Evolutionary conservation across 305 asterid genomes (phyloP).

Genomic region (Rubia tinctorum): DNA sequence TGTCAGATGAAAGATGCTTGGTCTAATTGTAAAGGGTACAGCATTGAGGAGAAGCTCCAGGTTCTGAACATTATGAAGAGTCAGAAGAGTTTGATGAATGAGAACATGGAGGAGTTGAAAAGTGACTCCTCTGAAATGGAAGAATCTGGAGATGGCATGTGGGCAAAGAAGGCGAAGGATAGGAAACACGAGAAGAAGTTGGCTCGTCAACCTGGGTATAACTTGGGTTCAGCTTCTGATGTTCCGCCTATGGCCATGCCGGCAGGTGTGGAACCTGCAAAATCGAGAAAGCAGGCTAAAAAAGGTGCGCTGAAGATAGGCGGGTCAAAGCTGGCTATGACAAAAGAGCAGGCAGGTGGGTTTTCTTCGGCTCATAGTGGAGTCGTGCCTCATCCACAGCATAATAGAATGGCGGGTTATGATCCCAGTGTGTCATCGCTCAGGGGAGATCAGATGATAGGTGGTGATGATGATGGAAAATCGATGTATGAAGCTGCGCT

Average conservation of each 20-base stretch:
- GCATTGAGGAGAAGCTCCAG: conserved; percentile 95
- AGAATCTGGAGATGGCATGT: conserved; percentile 65
- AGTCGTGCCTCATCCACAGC: conserved; percentile 43
- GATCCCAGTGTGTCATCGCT: conserved; percentile 43
- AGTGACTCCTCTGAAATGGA: conserved; percentile 81
- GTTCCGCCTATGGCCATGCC: conserved; percentile 44
- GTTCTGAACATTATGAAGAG: conserved; percentile 86
- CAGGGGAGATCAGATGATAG: conserved; percentile 44
- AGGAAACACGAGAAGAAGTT: conserved; percentile 50
- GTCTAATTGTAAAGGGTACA: conserved; percentile 79
- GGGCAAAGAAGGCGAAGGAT: conserved; percentile 77
- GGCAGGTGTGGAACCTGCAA: conserved; percentile 38
- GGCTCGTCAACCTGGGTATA: conserved; percentile 43
- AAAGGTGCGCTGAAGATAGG: conserved; percentile 63
- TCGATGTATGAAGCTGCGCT: conserved; percentile 59
- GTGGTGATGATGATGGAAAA: conserved; percentile 53
- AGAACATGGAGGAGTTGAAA: conserved; percentile 78
- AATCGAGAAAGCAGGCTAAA: conserved; percentile 57
- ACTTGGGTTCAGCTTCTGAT: conserved; percentile 43
- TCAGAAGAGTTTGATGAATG: conserved; percentile 89
- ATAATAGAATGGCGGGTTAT: conserved; percentile 41
- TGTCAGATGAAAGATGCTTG: conserved; percentile 96
- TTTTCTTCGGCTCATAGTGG: conserved; percentile 45
- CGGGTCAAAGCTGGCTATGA: conserved; percentile 44
- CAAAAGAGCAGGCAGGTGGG: conserved; percentile 45